Percentiles rank a stretch among this genome's conserved stretches.
Evolutionary conservation across 192 early-diverging fungal species (phyloP).

Genomic region (Chytriomyces confervae): DNA sequence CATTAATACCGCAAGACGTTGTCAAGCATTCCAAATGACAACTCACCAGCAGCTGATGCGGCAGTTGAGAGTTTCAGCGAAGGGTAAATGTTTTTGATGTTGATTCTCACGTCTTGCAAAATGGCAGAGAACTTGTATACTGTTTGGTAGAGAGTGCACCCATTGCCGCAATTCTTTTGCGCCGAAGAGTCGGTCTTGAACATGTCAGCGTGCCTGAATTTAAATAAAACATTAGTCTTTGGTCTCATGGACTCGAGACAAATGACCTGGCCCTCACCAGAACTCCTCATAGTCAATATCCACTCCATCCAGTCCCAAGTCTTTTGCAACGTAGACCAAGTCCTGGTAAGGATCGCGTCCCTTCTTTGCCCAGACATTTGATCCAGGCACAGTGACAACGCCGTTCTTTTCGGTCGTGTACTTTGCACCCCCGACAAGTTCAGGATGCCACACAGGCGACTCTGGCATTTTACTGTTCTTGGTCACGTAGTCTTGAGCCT

Average conservation of each 20-base stretch:
- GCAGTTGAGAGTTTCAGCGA: constrained; percentile 22
- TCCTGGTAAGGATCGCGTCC: constrained; percentile 31
- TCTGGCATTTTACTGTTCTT: constrained; percentile 12
- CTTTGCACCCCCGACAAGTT: constrained; percentile 5
- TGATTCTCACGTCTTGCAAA: constrained; percentile 69
- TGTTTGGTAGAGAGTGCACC: constrained; percentile 21
- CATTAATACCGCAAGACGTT: too few relatives aligned
- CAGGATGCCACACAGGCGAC: constrained; percentile 19
- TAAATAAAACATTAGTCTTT: neutral
- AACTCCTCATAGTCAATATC: constrained; percentile 35
- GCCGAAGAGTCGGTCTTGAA: constrained; percentile 21
- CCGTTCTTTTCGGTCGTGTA: neutral
- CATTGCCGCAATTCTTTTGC: constrained; percentile 17
- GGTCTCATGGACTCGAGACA: neutral
- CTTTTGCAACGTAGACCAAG: constrained; percentile 16
- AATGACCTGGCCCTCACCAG: neutral
- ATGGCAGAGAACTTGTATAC: constrained; percentile 53
- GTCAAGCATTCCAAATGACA: too few relatives aligned
- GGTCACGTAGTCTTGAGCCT: constrained; percentile 15
- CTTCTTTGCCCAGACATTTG: neutral
- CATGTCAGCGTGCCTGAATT: constrained; percentile 23
- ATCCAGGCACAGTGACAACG: constrained; percentile 10
- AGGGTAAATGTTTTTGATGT: constrained; percentile 61
- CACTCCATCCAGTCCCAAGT: constrained; percentile 26
- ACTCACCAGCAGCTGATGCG: constrained; percentile 19